Percentiles rank a stretch among this genome's conserved stretches.
These are phyloP conservation scores for Fusarium neocosmosporiellum DNA, from an alignment of 2,329 filamentous ascomycete genomes.

Conservation along the genomic window DNA sequence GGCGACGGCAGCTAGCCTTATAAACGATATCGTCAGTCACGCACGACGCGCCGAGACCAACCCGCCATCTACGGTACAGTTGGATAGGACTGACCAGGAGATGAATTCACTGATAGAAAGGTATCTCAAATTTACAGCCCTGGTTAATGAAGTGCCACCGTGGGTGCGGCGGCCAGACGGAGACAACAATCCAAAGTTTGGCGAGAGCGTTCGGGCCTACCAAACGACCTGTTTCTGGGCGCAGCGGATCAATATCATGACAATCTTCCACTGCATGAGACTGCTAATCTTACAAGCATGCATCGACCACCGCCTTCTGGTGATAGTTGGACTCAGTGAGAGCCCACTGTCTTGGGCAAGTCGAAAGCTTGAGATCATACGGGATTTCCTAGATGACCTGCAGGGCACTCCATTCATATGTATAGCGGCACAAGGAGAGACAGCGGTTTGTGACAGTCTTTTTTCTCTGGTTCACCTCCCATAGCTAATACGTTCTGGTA, in stretches of 20 bases:
- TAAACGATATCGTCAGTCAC: neutral
- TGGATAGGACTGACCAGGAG: neutral
- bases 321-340: neutral
- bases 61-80: neutral
- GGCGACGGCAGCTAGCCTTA: neutral
- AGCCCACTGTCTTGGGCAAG: neutral
- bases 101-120: neutral
- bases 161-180: neutral
- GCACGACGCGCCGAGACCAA: neutral
- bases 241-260: neutral
- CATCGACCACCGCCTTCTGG: neutral
- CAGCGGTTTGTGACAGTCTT: neutral
- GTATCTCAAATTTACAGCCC: neutral
- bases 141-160: neutral
- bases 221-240: neutral
- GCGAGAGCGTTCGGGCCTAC: neutral
- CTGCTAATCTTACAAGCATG: neutral
- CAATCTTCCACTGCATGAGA: neutral
- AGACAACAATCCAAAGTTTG: neutral
- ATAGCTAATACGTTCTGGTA: neutral
- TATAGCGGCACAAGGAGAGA: neutral
- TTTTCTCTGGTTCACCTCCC: neutral
- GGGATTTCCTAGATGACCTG: neutral
- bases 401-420: neutral
- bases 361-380: neutral